Evolutionary conservation across 306 rosid species (phyloP), one percentile per base, ranked within the genome.

Genomic region (Argentina anserina): DNA sequence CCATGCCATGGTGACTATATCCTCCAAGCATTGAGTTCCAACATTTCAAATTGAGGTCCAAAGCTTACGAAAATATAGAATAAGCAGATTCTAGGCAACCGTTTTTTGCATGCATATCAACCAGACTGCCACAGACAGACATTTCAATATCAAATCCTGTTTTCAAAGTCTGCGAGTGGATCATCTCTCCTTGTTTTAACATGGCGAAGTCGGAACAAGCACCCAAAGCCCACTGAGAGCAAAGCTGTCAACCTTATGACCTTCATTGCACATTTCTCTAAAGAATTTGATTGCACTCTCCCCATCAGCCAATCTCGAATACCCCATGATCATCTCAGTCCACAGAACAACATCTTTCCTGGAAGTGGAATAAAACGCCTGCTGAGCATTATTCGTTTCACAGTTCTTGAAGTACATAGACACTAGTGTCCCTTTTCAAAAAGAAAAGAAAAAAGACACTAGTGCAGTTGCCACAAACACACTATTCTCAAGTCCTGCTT

Each of bases 1-100:
- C 87, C 88, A 70, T 82, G 82, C 98, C 97, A 60, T 89, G 97
- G 77, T 84, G 90, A 78, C 92, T 80, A 67, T 84, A 93, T 83
- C 98, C 98, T 63, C 94, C 96, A 14, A 93, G 92, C 92, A 93
- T 91, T 2, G 97, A 71, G 87, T 93, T 93, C 90, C 91, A 91
- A 71, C 96, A 91, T 84, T 81, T 89, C 81, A 93, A 82, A 82
- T 93, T 97, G 29, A 92, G 90, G 61, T 62, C 49, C 46, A 73
- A 26, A 65, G 84, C 92, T 61, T 64, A 84, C 50, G 84, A 89
- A 84, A 93, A 90, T 73, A 84, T 68, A 47, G 65, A 47, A 63
- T 61, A 21, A 70, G 97, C 92, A 45, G 86, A 81, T 70, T 74
- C 73, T 69, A 93, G 87, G 79, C 65, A 26, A 47, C 97, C 98